Evolutionary conservation across 2,329 filamentous ascomycete species (phyloP), one percentile per base, ranked within the genome.

Genomic region (Ophiocordyceps camponoti-leonardi): DNA sequence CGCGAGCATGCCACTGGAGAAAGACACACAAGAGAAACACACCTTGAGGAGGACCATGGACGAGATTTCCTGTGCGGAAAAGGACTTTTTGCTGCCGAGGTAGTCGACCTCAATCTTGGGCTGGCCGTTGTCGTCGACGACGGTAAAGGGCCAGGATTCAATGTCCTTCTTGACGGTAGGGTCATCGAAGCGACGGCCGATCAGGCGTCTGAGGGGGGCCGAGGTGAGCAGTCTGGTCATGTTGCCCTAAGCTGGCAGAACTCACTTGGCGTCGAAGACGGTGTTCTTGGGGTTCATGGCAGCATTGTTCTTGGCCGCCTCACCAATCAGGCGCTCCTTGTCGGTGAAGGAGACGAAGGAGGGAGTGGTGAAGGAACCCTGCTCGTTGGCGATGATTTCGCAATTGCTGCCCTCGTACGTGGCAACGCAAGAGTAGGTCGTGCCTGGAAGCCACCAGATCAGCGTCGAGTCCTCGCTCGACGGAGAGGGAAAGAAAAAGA

Each of bases 361-460:
- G 56, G 92, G 92, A 53, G 92, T 96, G 64, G 92, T 96, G 74
- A 94, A 94, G 73, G 80, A 88, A 78, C 90, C 90, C 81, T 96
- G 90, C 79, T 96, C 90, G 74, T 96, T 96, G 83, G 90, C 90
- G 69, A 96, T 95, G 78, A 98, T 98, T 71, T 98, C 92, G 68
- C 96, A 90, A 81, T 94, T 95, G 77, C 79, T 90, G 68, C 92
- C 92, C 74, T 96, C 92, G 74, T 96, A 98, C 71, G 84, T 93
- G 72, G 92, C 92, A 73, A 96, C 92, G 72, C 92, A 98, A 64
- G 92, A 96, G 81, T 98, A 98, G 70, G 92, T 98, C 60, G 92
- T 98, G 71, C 92, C 90, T 95, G 59, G 53, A 49, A 30, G 49
- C 44, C n/a, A 20, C 37, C 42, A 43, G 28, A 54, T 56, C 47